Percentiles rank a stretch among this genome's conserved stretches.
Evolutionary conservation across 805 yeast species (phyloP).

Genomic region (Yarrowia sp.): DNA sequence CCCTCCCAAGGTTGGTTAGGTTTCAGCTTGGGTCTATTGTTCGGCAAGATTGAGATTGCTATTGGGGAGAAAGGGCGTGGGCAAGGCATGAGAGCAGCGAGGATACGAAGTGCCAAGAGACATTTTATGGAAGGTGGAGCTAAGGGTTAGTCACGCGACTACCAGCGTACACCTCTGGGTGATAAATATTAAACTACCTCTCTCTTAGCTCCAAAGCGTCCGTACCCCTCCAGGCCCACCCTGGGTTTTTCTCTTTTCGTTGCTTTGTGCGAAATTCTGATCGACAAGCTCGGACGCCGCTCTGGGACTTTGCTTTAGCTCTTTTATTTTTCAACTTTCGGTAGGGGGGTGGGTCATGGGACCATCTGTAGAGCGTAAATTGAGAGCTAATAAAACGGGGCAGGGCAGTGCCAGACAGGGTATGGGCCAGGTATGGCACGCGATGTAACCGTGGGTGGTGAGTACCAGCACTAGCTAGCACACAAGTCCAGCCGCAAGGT

Average conservation of each 20-base stretch:
- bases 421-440: no score
- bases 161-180: no score
- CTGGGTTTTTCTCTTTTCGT: neutral
- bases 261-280: neutral
- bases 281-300: conserved; percentile 10
- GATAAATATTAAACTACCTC: neutral
- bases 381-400: neutral
- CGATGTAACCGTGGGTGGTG: no score
- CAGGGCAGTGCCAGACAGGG: no score
- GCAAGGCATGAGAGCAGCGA: conserved; percentile 5
- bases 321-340: neutral
- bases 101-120: conserved; percentile 21
- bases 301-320: neutral
- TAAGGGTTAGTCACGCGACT: no score
- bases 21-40: conserved; percentile 1
- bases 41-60: conserved; percentile 25
- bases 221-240: neutral
- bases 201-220: neutral
- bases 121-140: neutral
- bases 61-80: neutral
- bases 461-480: no score
- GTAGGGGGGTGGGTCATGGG: neutral
- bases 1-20: neutral
- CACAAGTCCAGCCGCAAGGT: neutral
- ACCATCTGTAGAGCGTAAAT: neutral